phyloP scores from a whole-genome alignment of 345 rosid genomes.

The Conringia planisiliqua region DNA sequence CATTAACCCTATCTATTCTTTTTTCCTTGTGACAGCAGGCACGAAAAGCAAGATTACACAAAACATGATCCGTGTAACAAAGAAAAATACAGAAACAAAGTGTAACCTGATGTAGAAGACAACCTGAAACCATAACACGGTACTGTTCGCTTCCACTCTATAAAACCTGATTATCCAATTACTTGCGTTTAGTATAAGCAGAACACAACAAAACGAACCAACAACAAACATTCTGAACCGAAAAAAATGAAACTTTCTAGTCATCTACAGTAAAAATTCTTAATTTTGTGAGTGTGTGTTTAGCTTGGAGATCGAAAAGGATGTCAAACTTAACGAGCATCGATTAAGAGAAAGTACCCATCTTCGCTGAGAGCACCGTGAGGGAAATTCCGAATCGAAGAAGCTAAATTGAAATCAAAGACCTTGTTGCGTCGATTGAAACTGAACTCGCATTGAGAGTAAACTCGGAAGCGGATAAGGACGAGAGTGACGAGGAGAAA shows the following conservation, averaged over 20 bases:
- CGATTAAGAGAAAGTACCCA: slow-evolving; percentile 50
- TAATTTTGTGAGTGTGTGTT: not conserved
- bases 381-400: slow-evolving; percentile 62
- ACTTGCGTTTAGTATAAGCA: not conserved
- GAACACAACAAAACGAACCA: not conserved
- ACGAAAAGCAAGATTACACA: not conserved
- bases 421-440: slow-evolving; percentile 46
- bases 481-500: slow-evolving; percentile 32
- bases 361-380: slow-evolving; percentile 97
- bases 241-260: not conserved
- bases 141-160: slow-evolving; percentile 57
- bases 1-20: not conserved
- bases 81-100: slow-evolving; percentile 42
- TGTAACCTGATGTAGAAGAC: slow-evolving; percentile 88
- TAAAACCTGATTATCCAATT: slow-evolving; percentile 57
- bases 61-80: not conserved
- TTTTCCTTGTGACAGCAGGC: not conserved
- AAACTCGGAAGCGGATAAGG: slow-evolving; percentile 30
- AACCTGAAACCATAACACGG: slow-evolving; percentile 99
- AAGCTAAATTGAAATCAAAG: slow-evolving; percentile 66
- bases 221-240: too few species aligned
- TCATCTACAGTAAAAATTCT: not conserved
- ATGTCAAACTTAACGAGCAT: not conserved
- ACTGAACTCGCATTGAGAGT: slow-evolving; percentile 63
- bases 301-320: not conserved